Base-by-base conservation (phyloP, 768 basidiomycete species). In the Naganishia onofrii region DNA sequence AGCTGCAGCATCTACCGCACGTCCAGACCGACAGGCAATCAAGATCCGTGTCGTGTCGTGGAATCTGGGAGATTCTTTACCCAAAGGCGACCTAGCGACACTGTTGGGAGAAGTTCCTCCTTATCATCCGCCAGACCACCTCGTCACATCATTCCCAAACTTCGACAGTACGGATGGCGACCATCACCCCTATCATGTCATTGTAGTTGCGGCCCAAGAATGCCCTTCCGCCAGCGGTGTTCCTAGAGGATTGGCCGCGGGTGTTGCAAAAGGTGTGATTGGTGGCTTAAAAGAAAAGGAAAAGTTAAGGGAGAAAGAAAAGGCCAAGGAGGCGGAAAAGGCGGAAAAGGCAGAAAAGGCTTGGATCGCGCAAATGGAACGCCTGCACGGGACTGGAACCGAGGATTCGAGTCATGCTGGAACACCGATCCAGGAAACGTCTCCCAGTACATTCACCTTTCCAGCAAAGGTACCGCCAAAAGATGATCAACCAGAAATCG, bases 31-130 rank as follows among this genome's bases (percentile, higher is more conserved):
- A 26, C 68, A 78, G 7, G 74, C 76, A 6, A 78, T 81, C 67
- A 81, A 79, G 70, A 76, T 81, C 26, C 70, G 76, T 26, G 69
- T 80, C 52, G 72, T 76, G 28, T 78, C 77, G 54, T 81, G 80
- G 80, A 81, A 81, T 58, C 77, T 81, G 76, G 80, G 78, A 6
- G 80, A 81, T 72, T 74, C 78, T 13, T 57, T 80, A 54, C 80
- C 80, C 19, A 81, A 81, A 72, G 80, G 80, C 17, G 80, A 81
- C 57, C 66, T 81, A 3, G 69, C 73, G 4, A 76, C 76, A 8
- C 70, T 81, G 0, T 71, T 78, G 31, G 80, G 80, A 12, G 60
- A 76, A 7, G 69, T 79, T 10, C 78, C 78, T 2, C 57, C 71
- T 13, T 81, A 79, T 68, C 68, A n/a, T 52, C 76, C n/a, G 74